phyloP scores from a whole-genome alignment of 805 yeast genomes.

The Metschnikowia matae region DNA sequence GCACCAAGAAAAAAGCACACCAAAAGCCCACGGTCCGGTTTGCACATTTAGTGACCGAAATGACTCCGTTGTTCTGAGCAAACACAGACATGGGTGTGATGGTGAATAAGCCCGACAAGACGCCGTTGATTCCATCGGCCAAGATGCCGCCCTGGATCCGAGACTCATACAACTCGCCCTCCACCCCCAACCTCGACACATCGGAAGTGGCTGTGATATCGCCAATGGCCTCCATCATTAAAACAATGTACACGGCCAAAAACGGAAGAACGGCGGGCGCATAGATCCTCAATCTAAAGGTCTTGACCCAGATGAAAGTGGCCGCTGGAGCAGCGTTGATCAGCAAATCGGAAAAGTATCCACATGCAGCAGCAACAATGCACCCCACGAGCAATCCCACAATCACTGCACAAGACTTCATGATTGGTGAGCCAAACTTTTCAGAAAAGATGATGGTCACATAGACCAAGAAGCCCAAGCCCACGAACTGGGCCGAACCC shows the following conservation, averaged over 20 bases:
- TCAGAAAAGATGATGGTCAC: conserved; percentile 70
- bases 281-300: conserved; percentile 69
- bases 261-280: conserved; percentile 84
- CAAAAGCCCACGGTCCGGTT: conserved; percentile 11
- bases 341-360: conserved; percentile 58
- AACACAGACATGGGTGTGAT: conserved; percentile 83
- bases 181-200: conserved; percentile 78
- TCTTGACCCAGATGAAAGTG: conserved; percentile 84
- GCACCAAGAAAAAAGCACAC: conserved; percentile 10
- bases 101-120: conserved; percentile 73
- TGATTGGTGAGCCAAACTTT: conserved; percentile 87
- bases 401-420: conserved; percentile 91
- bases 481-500: conserved; percentile 85
- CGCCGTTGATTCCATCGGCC: conserved; percentile 83
- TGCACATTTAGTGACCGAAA: conserved; percentile 81
- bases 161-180: conserved; percentile 79
- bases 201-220: conserved; percentile 92
- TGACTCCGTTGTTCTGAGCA: conserved; percentile 94
- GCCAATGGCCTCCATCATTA: conserved; percentile 92
- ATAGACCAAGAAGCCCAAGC: conserved; percentile 80
- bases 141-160: conserved; percentile 89
- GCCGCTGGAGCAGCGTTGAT: conserved; percentile 76
- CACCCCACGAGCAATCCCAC: conserved; percentile 81
- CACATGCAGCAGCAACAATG: conserved; percentile 86
- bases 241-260: conserved; percentile 72